Evolutionary conservation across 1,139 yeast genomes (phyloP).

Genomic region (Pichia sp.): DNA sequence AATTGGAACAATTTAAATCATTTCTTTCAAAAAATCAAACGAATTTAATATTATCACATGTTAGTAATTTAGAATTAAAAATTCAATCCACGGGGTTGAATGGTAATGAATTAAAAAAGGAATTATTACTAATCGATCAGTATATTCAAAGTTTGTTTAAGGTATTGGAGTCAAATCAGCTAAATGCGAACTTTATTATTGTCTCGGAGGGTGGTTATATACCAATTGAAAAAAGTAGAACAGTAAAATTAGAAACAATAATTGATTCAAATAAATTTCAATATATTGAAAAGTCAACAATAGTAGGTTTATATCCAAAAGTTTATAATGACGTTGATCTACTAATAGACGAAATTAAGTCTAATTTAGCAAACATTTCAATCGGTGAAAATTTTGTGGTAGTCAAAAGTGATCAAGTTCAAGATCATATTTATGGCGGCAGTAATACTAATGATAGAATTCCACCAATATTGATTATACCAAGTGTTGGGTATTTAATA

Average conservation of each 20-base stretch:
- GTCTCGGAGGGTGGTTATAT: constrained; percentile 96
- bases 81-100: constrained; percentile 70
- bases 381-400: constrained; percentile 39
- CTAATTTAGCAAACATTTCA: constrained; percentile 27
- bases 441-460: constrained; percentile 45
- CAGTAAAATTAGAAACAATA: constrained; percentile 64
- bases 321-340: constrained; percentile 34
- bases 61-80: constrained; percentile 69
- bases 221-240: constrained; percentile 64
- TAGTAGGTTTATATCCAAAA: constrained; percentile 66
- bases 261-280: constrained; percentile 48
- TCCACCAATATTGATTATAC: constrained; percentile 83
- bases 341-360: constrained; percentile 32
- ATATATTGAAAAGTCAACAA: constrained; percentile 84
- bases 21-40: constrained; percentile 54
- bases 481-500: constrained; percentile 74
- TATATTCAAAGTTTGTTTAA: constrained; percentile 46
- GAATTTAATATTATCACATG: constrained; percentile 71
- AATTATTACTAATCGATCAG: constrained; percentile 57
- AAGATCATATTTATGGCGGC: constrained; percentile 60
- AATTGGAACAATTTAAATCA: constrained; percentile 48
- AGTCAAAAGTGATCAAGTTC: constrained; percentile 53
- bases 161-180: constrained; percentile 48
- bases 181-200: constrained; percentile 67
- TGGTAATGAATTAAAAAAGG: constrained; percentile 50